phyloP scores from a whole-genome alignment of 2,329 filamentous ascomycete genomes.

The Claviceps digitariae region DNA sequence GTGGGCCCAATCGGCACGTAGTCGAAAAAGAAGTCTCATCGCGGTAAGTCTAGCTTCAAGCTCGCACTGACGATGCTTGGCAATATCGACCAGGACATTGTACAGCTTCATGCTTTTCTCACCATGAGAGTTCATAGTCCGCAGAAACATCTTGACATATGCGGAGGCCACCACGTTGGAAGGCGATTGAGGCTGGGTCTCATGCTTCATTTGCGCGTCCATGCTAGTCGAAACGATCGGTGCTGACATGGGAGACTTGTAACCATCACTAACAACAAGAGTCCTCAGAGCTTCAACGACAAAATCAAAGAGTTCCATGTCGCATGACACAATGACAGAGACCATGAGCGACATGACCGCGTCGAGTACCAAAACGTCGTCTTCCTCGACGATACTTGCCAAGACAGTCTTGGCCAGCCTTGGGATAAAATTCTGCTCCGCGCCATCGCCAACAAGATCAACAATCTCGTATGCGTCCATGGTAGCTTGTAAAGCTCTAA shows the following conservation, averaged over 20 bases:
- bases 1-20: slow-evolving; percentile 71
- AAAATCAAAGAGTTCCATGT: slow-evolving; percentile 43
- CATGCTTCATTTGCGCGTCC: slow-evolving; percentile 10
- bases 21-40: slow-evolving; percentile 66
- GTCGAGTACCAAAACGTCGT: slow-evolving; percentile 50
- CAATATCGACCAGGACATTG: slow-evolving; percentile 49
- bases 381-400: slow-evolving; percentile 46
- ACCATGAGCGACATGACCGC: slow-evolving; percentile 51
- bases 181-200: slow-evolving; percentile 31
- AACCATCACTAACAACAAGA: slow-evolving; percentile 35
- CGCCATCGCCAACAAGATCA: slow-evolving; percentile 43
- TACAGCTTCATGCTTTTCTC: slow-evolving; percentile 51
- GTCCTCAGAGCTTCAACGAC: slow-evolving; percentile 38
- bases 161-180: slow-evolving; percentile 60
- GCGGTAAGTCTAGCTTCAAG: slow-evolving; percentile 58
- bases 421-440: slow-evolving; percentile 41
- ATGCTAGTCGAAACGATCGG: slow-evolving; percentile 12
- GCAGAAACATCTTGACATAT: slow-evolving; percentile 64
- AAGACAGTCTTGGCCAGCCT: slow-evolving; percentile 49
- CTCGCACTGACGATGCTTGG: slow-evolving; percentile 44
- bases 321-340: slow-evolving; percentile 47
- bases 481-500: slow-evolving; percentile 47
- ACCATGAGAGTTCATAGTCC: slow-evolving; percentile 52
- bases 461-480: slow-evolving; percentile 46
- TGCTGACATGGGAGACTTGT: slow-evolving; percentile 27